Base-by-base conservation (phyloP, 225 moss, liverwort and hornwort genomes). In the Bryoerythrophyllum caledonicum region DNA sequence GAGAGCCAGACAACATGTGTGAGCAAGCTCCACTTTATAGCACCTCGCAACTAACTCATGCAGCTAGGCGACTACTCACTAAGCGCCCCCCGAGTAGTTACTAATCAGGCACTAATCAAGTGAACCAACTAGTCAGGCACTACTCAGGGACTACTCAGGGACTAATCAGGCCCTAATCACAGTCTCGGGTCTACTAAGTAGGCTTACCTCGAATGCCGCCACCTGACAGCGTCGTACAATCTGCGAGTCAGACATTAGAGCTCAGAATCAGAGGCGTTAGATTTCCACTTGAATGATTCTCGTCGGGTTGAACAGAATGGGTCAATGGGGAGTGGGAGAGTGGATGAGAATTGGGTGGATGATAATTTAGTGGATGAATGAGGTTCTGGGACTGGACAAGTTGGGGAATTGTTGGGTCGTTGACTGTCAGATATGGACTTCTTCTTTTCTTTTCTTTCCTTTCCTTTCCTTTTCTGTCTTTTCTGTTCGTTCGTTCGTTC, bases 141-240 rank as follows among this genome's bases (percentile, higher is more conserved):
- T 63, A 58, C 15, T 24, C 6, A 24, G 48, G 48, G 17, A 5
- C 48, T 19, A 17, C 19, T 49, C n/a, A n/a, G n/a, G n/a, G n/a
- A n/a, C 38, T 38, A 38, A 38, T 38, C 38, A 38, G 4, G 17
- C 19, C 17, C 35, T 63, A 58, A 27, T 24, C 6, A 24, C 52
- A 49, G 48, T 17, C 48, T 49, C 48, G 48, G 48, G 17, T 17
- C 48, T 19, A 17, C 19, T 49, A 49, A 49, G 48, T 17, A 49
- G 6, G 48, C 23, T 54, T 34, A 14, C 23, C 23, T 44, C 43
- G 14, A 75, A 28, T 66, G 56, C 73, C 61, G 35, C 63, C 68
- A 53, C 34, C 67, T 17, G 75, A 46, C 44, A 58, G 28, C 57
- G 46, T 67, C 67, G 58, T 75, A 46, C 44, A 30, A 67, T 21